phyloP scores from a whole-genome alignment of 2,329 filamentous ascomycete species.

The Didymella glomerata region DNA sequence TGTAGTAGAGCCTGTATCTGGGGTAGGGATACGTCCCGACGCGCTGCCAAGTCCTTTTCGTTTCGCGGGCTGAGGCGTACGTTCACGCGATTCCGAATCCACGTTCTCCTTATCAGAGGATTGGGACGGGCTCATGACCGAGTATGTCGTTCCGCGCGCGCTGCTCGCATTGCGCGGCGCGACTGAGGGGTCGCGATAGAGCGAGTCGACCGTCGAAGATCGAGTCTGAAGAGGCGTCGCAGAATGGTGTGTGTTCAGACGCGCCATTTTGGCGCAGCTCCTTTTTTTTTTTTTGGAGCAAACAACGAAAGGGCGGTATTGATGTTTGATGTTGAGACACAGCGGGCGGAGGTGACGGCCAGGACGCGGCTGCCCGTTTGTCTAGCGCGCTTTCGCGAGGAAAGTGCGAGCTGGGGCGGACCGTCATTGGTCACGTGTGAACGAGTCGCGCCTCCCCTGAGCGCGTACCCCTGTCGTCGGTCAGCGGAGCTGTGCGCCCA shows the following conservation, averaged over 20 bases:
- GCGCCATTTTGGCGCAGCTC: constrained; percentile 42
- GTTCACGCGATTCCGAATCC: constrained; percentile 37
- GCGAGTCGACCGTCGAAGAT: constrained; percentile 44
- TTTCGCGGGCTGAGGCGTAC: constrained; percentile 49
- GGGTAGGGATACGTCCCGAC: constrained; percentile 48
- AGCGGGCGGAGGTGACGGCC: neutral
- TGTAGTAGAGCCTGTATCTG: constrained; percentile 47
- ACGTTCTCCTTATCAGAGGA: constrained; percentile 58
- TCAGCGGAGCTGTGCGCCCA: constrained; percentile 5
- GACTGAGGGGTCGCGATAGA: constrained; percentile 51
- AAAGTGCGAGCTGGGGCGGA: constrained; percentile 22
- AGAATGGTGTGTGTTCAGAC: constrained; percentile 46
- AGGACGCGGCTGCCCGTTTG: constrained; percentile 25
- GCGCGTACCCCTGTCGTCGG: constrained; percentile 32
- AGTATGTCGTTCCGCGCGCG: constrained; percentile 40
- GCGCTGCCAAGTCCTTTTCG: constrained; percentile 53
- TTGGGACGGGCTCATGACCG: constrained; percentile 44
- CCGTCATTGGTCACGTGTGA: constrained; percentile 31
- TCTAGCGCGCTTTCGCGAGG: constrained; percentile 32
- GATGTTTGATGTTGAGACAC: constrained; percentile 10
- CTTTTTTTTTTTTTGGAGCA: neutral
- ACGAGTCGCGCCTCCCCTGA: constrained; percentile 15
- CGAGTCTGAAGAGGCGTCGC: constrained; percentile 42
- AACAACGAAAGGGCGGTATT: constrained; percentile 9
- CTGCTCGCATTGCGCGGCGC: constrained; percentile 27